These are phyloP conservation scores for Scheffersomyces stipitis DNA, from an alignment of 805 yeast genomes.

Conservation along the genomic window DNA sequence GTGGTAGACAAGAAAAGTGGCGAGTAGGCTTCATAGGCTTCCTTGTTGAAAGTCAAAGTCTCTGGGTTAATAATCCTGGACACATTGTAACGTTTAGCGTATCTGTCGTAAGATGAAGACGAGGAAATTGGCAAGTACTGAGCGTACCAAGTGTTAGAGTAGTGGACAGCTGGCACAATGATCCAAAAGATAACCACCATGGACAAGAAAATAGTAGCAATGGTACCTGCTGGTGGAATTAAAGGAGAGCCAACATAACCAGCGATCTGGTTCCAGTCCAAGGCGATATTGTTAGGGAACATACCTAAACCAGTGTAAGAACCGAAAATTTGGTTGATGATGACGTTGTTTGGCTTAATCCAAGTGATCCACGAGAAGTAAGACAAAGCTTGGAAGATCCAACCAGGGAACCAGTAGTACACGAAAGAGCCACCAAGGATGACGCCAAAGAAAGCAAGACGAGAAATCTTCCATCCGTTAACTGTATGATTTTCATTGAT, in stretches of 20 bases:
- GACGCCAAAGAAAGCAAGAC: slow-evolving; percentile 14
- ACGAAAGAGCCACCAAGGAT: slow-evolving; percentile 15
- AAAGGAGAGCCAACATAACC: slow-evolving; percentile 61
- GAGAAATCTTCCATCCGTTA: slow-evolving; percentile 60
- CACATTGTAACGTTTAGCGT: slow-evolving; percentile 50
- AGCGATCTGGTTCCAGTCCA: slow-evolving; percentile 67
- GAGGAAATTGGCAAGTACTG: slow-evolving; percentile 58
- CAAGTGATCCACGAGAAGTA: slow-evolving; percentile 65
- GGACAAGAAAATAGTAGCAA: slow-evolving; percentile 41
- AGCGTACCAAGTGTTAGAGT: slow-evolving; percentile 57
- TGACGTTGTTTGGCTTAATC: slow-evolving; percentile 60
- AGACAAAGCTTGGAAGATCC: slow-evolving; percentile 56
- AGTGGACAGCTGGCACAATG: slow-evolving; percentile 52
- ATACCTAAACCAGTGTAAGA: slow-evolving; percentile 59
- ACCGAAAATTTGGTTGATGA: slow-evolving; percentile 68
- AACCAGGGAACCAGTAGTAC: slow-evolving; percentile 54
- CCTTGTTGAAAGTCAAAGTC: slow-evolving; percentile 42
- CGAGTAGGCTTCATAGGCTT: slow-evolving; percentile 56
- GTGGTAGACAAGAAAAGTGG: slow-evolving; percentile 63
- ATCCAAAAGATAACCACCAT: slow-evolving; percentile 47
- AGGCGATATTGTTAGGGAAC: slow-evolving; percentile 53
- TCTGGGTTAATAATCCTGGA: slow-evolving; percentile 42
- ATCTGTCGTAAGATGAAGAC: slow-evolving; percentile 49
- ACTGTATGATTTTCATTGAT: slow-evolving; percentile 51
- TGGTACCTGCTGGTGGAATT: slow-evolving; percentile 58